phyloP scores from a whole-genome alignment of 1,139 yeast species.

The Kluyveromyces marxianus region DNA sequence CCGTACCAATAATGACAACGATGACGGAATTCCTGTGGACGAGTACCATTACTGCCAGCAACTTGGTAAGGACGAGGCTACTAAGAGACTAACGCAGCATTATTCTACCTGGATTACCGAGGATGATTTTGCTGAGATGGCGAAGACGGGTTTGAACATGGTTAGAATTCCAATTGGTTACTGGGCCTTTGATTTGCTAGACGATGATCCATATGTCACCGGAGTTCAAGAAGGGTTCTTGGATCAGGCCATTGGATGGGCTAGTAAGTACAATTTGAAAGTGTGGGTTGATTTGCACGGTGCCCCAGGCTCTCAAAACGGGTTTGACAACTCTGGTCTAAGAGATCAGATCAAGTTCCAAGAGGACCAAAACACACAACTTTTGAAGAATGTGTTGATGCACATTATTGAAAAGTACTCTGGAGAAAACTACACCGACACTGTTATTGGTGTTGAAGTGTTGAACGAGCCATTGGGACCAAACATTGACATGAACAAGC shows the following conservation, averaged over 20 bases:
- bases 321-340: slow-evolving; percentile 90
- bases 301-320: slow-evolving; percentile 96
- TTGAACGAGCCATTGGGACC: slow-evolving; percentile 88
- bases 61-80: slow-evolving; percentile 58
- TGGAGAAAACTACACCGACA: slow-evolving; percentile 53
- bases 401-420: slow-evolving; percentile 57
- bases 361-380: slow-evolving; percentile 39
- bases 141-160: slow-evolving; percentile 63
- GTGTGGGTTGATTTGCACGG: slow-evolving; percentile 95
- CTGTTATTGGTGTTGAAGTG: slow-evolving; percentile 75
- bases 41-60: slow-evolving; percentile 64
- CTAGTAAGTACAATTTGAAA: slow-evolving; percentile 50
- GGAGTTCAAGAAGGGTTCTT: slow-evolving; percentile 76
- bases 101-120: slow-evolving; percentile 80
- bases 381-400: slow-evolving; percentile 27
- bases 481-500: slow-evolving; percentile 46
- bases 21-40: slow-evolving; percentile 60
- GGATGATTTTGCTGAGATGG: slow-evolving; percentile 58
- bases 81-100: slow-evolving; percentile 49
- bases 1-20: slow-evolving; percentile 23
- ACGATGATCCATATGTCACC: slow-evolving; percentile 76
- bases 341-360: slow-evolving; percentile 62
- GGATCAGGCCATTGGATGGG: slow-evolving; percentile 75
- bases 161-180: slow-evolving; percentile 92
- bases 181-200: slow-evolving; percentile 75